Evolutionary conservation across 78 protist genomes (phyloP).

Genomic region (Chrysochromulina tobinii): DNA sequence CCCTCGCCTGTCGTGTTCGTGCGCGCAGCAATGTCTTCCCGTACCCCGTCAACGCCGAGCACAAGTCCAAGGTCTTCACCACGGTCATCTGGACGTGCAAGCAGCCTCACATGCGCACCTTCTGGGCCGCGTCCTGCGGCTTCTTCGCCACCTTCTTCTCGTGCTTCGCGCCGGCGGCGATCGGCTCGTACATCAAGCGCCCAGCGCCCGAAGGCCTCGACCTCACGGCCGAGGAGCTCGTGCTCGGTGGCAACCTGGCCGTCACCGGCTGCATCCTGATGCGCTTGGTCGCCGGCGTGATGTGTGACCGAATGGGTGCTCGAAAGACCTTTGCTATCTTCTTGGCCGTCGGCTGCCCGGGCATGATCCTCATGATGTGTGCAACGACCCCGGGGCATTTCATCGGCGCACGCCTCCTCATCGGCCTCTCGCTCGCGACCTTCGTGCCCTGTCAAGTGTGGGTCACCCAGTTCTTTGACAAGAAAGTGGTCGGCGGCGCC

Average conservation of each 20-base stretch:
- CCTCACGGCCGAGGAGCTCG: background rate
- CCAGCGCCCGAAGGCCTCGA: background rate
- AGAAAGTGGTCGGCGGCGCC: background rate
- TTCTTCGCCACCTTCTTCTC: conserved; percentile 5
- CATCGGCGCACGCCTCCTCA: background rate
- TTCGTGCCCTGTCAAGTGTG: conserved; percentile 28
- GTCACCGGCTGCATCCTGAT: background rate
- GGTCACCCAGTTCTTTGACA: background rate
- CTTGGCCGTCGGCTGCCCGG: background rate
- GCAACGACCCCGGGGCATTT: background rate
- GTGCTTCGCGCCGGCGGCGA: background rate
- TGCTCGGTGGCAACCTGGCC: background rate
- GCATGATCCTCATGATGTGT: background rate
- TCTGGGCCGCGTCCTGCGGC: background rate
- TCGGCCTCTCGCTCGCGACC: background rate
- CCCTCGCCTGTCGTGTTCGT: too few relatives aligned
- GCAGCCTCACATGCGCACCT: background rate
- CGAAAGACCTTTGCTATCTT: background rate
- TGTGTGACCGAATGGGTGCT: background rate
- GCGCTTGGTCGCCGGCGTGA: background rate
- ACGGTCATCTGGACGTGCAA: background rate
- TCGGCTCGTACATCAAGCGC: background rate
- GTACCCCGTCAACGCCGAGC: conserved; percentile 11
- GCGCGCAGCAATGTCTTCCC: background rate
- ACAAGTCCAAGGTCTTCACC: background rate